These are phyloP conservation scores for Termitomyces sp. DNA, from an alignment of 768 basidiomycete genomes.

Conservation along the genomic window DNA sequence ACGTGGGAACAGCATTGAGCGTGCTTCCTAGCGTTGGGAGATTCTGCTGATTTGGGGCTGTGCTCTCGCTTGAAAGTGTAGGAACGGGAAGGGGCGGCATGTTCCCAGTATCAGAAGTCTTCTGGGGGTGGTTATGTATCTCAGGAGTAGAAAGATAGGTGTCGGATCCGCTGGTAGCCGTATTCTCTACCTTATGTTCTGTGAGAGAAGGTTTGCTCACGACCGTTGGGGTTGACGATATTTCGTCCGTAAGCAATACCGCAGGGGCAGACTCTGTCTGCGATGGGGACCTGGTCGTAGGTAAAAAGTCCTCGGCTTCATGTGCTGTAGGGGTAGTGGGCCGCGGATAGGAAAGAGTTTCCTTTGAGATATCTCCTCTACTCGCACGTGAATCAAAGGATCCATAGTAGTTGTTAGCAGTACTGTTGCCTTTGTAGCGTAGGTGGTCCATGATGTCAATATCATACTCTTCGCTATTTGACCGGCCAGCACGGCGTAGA, in stretches of 20 bases:
- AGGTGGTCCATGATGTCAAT: conserved; percentile 16
- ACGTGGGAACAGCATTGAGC: neutral
- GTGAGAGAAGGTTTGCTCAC: neutral
- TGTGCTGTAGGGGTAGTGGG: neutral
- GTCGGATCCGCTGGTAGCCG: neutral
- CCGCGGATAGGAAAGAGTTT: neutral
- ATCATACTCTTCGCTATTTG: conserved; percentile 5
- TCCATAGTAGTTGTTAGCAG: neutral
- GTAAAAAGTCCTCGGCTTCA: neutral
- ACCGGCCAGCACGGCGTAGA: neutral
- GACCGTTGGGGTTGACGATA: conserved; percentile 5
- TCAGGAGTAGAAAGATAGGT: neutral
- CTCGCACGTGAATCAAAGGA: neutral
- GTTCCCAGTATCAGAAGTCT: neutral
- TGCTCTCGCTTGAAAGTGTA: neutral
- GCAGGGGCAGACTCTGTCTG: conserved; percentile 12
- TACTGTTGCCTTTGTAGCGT: neutral
- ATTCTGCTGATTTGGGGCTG: neutral
- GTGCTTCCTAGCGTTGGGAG: neutral
- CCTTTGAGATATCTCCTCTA: neutral
- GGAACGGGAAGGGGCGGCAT: neutral
- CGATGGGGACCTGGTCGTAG: conserved; percentile 5
- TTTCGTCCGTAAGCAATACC: neutral
- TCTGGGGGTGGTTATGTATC: neutral
- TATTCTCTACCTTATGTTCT: neutral